Evolutionary conservation across 768 basidiomycete genomes (phyloP).

Genomic region (Pleurotus platypus): DNA sequence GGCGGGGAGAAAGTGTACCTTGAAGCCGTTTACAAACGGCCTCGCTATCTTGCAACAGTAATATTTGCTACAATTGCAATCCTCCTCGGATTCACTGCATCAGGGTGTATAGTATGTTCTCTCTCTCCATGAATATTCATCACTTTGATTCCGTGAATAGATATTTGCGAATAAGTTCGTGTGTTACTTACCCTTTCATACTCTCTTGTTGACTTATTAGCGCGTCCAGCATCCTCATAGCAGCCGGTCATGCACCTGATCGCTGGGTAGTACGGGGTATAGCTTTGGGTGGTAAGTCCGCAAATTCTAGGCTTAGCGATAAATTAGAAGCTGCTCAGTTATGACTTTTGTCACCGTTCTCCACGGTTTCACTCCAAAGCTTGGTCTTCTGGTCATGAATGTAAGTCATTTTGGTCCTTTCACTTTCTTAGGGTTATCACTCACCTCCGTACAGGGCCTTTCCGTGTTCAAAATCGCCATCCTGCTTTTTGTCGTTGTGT

Average conservation of each 20-base stretch:
- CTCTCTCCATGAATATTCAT: conserved; percentile 3
- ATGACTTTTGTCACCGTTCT: conserved; percentile 47
- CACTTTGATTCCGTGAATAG: conserved; percentile 12
- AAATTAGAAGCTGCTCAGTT: conserved; percentile 26
- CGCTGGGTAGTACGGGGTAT: conserved; percentile 57
- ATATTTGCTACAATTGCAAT: conserved; percentile 48
- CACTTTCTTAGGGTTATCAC: conserved; percentile 10
- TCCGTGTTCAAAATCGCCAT: conserved; percentile 53
- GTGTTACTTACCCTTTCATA: background rate
- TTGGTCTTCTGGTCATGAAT: conserved; percentile 54
- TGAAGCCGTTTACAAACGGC: conserved; percentile 48
- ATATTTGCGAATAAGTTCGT: conserved; percentile 27
- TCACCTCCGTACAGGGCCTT: conserved; percentile 34
- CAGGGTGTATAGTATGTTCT: conserved; percentile 44
- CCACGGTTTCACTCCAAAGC: conserved; percentile 47
- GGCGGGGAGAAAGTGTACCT: conserved; percentile 65
- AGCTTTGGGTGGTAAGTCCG: conserved; percentile 46
- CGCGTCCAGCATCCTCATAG: conserved; percentile 41
- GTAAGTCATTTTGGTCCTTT: conserved; percentile 20
- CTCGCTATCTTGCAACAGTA: conserved; percentile 43
- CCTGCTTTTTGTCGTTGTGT: conserved; percentile 49
- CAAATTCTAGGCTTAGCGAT: too few species aligned
- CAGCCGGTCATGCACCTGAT: conserved; percentile 33
- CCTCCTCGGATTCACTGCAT: conserved; percentile 29
- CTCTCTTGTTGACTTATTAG: background rate